A percentile compares a stretch with the other conserved stretches of the same genome.
Evolutionary conservation across 2,329 filamentous ascomycete genomes (phyloP).

Genomic region (Neospermospora avenae): DNA sequence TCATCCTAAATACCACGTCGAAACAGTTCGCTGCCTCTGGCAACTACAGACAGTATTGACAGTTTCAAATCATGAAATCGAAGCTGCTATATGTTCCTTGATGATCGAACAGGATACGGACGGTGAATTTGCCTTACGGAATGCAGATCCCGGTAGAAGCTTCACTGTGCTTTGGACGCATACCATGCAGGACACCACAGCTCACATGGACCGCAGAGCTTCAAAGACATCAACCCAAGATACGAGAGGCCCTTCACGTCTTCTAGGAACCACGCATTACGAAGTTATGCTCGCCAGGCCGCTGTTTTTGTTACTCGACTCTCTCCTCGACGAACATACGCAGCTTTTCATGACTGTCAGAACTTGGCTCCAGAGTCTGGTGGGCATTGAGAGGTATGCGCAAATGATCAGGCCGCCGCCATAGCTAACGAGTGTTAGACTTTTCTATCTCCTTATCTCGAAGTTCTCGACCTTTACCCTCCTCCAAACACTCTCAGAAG

Average conservation of each 20-base stretch:
- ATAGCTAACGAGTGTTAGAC: conserved; percentile 38
- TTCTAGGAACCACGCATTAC: conserved; percentile 59
- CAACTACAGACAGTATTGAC: conserved; percentile 73
- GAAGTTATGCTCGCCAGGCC: conserved; percentile 76
- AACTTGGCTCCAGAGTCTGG: conserved; percentile 71
- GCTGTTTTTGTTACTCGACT: conserved; percentile 77
- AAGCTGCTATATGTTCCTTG: conserved; percentile 70
- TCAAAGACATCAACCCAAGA: conserved; percentile 44
- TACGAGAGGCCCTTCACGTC: conserved; percentile 38
- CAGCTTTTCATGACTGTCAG: conserved; percentile 75
- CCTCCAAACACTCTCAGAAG: conserved; percentile 37
- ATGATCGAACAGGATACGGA: conserved; percentile 55
- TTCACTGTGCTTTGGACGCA: conserved; percentile 84
- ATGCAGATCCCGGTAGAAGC: conserved; percentile 61
- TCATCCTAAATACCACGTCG: conserved; percentile 89
- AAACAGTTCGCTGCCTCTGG: conserved; percentile 84
- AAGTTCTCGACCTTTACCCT: conserved; percentile 57
- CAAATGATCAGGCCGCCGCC: not conserved
- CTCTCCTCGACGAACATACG: conserved; percentile 67
- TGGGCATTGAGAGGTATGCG: conserved; percentile 60
- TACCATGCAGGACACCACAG: conserved; percentile 57
- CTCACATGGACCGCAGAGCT: conserved; percentile 44
- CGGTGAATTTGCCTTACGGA: conserved; percentile 45
- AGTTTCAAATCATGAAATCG: conserved; percentile 66
- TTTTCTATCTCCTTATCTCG: conserved; percentile 58